Evolutionary conservation across 1,284 basidiomycete species (phyloP).

Genomic region (Fistulina hepatica): DNA sequence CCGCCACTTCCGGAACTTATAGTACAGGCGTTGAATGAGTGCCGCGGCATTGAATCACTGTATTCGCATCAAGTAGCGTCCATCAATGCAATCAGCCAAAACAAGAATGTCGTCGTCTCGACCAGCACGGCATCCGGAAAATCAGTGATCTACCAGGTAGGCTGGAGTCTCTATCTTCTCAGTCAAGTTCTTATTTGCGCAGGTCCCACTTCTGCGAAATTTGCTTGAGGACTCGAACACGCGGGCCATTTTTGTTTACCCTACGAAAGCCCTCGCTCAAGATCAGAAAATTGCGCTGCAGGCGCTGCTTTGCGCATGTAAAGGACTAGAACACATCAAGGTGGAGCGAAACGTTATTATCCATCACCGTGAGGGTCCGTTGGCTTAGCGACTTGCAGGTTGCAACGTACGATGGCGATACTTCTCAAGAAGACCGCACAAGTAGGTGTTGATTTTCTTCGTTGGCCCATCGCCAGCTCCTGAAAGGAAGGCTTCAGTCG

Average conservation of each 20-base stretch:
- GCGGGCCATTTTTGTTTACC: constrained; percentile 82
- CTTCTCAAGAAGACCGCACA: constrained; percentile 52
- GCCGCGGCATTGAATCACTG: constrained; percentile 55
- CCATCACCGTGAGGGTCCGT: neutral
- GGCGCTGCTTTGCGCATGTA: constrained; percentile 51
- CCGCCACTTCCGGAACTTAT: constrained; percentile 50
- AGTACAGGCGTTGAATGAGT: constrained; percentile 44
- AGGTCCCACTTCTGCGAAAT: constrained; percentile 67
- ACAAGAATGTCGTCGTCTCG: constrained; percentile 76
- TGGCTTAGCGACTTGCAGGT: constrained; percentile 27
- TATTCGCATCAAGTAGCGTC: constrained; percentile 77
- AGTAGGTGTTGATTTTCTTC: constrained; percentile 25
- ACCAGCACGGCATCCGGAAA: constrained; percentile 90
- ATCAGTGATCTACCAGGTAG: constrained; percentile 80
- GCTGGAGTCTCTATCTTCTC: neutral
- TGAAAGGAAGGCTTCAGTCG: constrained; percentile 30
- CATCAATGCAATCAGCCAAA: constrained; percentile 53
- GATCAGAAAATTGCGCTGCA: constrained; percentile 70
- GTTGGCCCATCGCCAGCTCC: too few relatives aligned
- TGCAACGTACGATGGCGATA: constrained; percentile 85
- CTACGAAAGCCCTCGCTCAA: constrained; percentile 88
- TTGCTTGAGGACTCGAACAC: constrained; percentile 52
- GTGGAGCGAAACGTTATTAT: constrained; percentile 31
- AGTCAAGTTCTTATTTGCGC: constrained; percentile 3
- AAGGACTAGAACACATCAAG: constrained; percentile 51